Conservation (phyloP, 805 yeast genomes). For the Suhomyces sp. region DNA sequence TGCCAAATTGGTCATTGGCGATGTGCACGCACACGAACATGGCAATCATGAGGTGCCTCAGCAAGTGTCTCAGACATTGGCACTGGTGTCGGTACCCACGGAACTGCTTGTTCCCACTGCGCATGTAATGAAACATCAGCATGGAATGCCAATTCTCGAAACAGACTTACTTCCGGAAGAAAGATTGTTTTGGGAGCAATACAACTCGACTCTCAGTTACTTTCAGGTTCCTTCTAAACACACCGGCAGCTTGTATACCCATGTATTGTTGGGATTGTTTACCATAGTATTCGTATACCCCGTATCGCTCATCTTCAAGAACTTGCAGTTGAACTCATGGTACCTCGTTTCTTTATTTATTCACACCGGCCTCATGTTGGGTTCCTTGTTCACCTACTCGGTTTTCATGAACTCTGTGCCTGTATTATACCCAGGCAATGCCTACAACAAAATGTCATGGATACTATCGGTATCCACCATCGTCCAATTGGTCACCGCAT, state of each 20-base stretch:
- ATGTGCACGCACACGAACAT: not conserved
- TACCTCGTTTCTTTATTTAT: slow-evolving; percentile 22
- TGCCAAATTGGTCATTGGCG: not conserved
- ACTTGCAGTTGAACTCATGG: slow-evolving; percentile 44
- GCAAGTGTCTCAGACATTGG: not conserved
- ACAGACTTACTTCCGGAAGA: slow-evolving; percentile 71
- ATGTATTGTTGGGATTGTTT: slow-evolving; percentile 43
- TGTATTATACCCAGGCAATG: slow-evolving; percentile 69
- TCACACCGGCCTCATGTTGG: slow-evolving; percentile 44
- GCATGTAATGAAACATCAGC: slow-evolving; percentile 43
- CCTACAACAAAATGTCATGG: slow-evolving; percentile 64
- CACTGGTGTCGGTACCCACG: not conserved
- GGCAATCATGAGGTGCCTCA: not conserved
- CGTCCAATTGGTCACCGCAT: slow-evolving; percentile 54
- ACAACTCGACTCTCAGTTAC: slow-evolving; percentile 68
- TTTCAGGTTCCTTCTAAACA: slow-evolving; percentile 53
- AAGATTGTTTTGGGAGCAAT: slow-evolving; percentile 69
- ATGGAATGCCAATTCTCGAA: slow-evolving; percentile 72
- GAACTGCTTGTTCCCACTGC: slow-evolving; percentile 16
- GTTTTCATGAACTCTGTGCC: slow-evolving; percentile 60
- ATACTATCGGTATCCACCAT: slow-evolving; percentile 53
- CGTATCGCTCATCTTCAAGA: slow-evolving; percentile 59
- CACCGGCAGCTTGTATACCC: slow-evolving; percentile 52
- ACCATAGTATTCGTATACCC: slow-evolving; percentile 65
- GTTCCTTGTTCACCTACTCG: slow-evolving; percentile 54